Evolutionary conservation across 1,284 basidiomycete genomes (phyloP), one percentile per base, ranked within the genome.

Genomic region (Fomitopsis palustris): DNA sequence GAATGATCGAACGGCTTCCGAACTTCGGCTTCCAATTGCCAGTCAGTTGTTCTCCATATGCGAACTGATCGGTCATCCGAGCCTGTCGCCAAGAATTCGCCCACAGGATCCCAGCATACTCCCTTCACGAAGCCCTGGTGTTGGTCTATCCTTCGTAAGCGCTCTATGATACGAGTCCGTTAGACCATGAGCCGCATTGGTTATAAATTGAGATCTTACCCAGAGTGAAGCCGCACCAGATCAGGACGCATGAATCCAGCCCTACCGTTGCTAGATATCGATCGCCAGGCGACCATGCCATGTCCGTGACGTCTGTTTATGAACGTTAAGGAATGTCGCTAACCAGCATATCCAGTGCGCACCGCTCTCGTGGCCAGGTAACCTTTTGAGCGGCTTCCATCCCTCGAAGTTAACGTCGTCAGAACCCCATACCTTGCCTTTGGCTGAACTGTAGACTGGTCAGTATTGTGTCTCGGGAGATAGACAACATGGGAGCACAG

Each of bases 51-150:
- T 64, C 92, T 84, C 97, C 97, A 99, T 52, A 99, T 91, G 70
- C 96, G 96, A 63, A 98, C 92, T 2, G 92, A 91, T 72, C 93
- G 88, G 76, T 99, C 97, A 72, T 98, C 96, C 14, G 95, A 96
- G 74, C 96, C 87, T n/a, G 95, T 97, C 7, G 95, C 95, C 55
- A 99, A 84, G 70, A 89, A 98, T 74, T 98, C 92, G 51, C 96
- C 96, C 4, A 96, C 92, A 1, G 97, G 96, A 75, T 99, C 97
- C 87, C 96, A 99, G 67, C 93, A 95, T 53, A 99, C 93, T 56
- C 97, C 97, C 75, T 99, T 99, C 66, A 99, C 95, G 72, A 98
- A 98, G 5, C 96, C 96, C 68, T 93, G 87, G 71, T 99, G 97
- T 56, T 87, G 86, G 60, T 93, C 91, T 35, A 99, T 83, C 69